Conservation (phyloP, 2,329 filamentous ascomycete species). For the Alternaria ventricosa region DNA sequence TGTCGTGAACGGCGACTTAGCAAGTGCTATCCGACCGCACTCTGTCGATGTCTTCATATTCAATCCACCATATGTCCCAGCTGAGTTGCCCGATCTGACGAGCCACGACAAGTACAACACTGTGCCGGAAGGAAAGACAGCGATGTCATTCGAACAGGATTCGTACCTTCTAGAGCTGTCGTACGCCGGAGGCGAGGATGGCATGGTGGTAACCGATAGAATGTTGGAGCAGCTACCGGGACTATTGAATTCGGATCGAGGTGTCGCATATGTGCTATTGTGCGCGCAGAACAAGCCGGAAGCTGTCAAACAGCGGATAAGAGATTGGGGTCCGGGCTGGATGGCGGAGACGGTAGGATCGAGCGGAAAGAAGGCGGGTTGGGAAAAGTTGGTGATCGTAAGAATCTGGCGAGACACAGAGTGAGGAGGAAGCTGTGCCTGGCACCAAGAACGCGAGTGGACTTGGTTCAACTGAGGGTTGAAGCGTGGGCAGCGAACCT, state of each 20-base stretch:
- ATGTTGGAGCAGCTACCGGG: slow-evolving; percentile 73
- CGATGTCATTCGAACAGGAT: slow-evolving; percentile 73
- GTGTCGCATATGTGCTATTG: slow-evolving; percentile 87
- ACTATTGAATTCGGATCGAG: slow-evolving; percentile 66
- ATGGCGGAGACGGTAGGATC: slow-evolving; percentile 76
- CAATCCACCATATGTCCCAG: slow-evolving; percentile 97
- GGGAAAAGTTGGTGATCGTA: slow-evolving; percentile 92
- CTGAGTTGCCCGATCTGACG: slow-evolving; percentile 69
- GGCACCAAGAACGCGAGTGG: neutral
- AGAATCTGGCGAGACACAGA: slow-evolving; percentile 71
- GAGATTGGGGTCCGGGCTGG: slow-evolving; percentile 69
- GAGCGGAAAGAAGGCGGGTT: slow-evolving; percentile 87
- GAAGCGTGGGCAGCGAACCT: slow-evolving; percentile 10
- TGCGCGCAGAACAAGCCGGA: slow-evolving; percentile 90
- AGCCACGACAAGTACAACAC: slow-evolving; percentile 43
- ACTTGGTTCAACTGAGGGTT: neutral
- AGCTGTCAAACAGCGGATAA: slow-evolving; percentile 70
- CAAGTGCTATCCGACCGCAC: slow-evolving; percentile 63
- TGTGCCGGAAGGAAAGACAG: slow-evolving; percentile 25
- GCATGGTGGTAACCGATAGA: slow-evolving; percentile 91
- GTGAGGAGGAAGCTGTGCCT: neutral
- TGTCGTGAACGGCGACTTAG: slow-evolving; percentile 73
- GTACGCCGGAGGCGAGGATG: slow-evolving; percentile 86
- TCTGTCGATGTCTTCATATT: slow-evolving; percentile 86
- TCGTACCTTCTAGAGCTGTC: slow-evolving; percentile 83